These are phyloP conservation scores for Mycena pura DNA, from an alignment of 768 basidiomycete genomes.

Conservation along the genomic window DNA sequence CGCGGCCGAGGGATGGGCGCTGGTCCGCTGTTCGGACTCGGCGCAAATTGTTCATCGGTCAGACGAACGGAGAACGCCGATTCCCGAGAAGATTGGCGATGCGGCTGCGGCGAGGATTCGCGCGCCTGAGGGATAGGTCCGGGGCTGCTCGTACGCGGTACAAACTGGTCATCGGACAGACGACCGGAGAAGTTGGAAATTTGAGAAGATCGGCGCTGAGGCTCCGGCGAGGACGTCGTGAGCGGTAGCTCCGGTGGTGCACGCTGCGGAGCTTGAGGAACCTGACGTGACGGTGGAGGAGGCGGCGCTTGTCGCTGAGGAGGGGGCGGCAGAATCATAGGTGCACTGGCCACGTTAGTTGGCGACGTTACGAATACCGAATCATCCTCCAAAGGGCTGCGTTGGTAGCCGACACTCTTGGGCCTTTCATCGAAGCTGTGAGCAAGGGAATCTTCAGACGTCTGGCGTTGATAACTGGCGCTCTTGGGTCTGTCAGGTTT, in stretches of 20 bases:
- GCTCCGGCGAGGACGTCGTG: background rate
- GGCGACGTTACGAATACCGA: constrained; percentile 12
- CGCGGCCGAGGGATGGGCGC: constrained; percentile 19
- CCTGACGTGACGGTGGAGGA: constrained; percentile 16
- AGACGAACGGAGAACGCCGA: constrained; percentile 16
- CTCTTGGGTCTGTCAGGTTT: constrained; percentile 26
- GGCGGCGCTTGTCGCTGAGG: constrained; percentile 25
- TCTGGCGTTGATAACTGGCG: constrained; percentile 17
- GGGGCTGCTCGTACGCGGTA: too few relatives aligned
- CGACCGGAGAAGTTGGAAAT: too few relatives aligned
- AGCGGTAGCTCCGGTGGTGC: constrained; percentile 1
- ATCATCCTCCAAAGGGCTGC: constrained; percentile 24
- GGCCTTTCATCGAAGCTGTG: constrained; percentile 25
- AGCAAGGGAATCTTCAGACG: constrained; percentile 21
- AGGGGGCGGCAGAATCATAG: constrained; percentile 10
- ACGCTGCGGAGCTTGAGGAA: constrained; percentile 6
- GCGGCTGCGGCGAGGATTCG: background rate
- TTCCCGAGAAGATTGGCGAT: constrained; percentile 15
- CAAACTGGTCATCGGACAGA: too few relatives aligned
- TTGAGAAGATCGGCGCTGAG: constrained; percentile 10
- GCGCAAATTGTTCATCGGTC: constrained; percentile 21
- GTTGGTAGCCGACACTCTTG: constrained; percentile 18
- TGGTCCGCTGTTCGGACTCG: constrained; percentile 16
- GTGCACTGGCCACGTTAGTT: background rate
- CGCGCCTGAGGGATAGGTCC: constrained; percentile 4